Evolutionary conservation across 805 yeast genomes (phyloP), one percentile per base, ranked within the genome.

Genomic region (Lipomyces japonicus): DNA sequence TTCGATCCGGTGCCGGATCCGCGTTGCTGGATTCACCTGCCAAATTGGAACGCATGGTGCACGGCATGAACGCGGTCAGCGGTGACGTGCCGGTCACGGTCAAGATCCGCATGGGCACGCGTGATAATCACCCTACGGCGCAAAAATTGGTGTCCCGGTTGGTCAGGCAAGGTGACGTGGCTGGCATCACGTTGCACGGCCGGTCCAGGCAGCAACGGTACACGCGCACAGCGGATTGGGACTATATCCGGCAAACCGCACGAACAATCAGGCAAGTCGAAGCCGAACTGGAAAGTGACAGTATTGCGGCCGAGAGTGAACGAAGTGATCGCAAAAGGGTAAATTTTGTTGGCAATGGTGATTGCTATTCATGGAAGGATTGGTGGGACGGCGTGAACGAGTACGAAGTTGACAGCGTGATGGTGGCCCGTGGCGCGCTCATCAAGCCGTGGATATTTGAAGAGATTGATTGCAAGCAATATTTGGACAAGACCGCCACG

Each of bases 361-460:
- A 93, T 66, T 79, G 88, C 41, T 90, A 75, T 71, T 83, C 87
- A 18, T 80, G 77, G 71, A 85, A 85, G 62, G 97, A 93, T 65
- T 93, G 96, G 95, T 78, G 87, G 67, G 75, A 73, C 30, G 89
- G 84, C 9, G 73, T 82, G 37, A 71, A 71, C 16, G 77, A 80
- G 42, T 78, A 78, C 26, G 84, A 85, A 21, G 81, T 91, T 50
- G 98, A 93, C 70, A 81, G 93, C 26, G 95, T 89, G 16, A 93
- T 95, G 97, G 87, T 93, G 47, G 98, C 97, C 2, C 78, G 99
- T 63, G 98, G 97, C 48, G 97, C 97, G 1, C 76, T 93, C 58
- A 90, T 93, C 66, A 93, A 93, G 70, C 99, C 99, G 31, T 93
- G 99, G 99, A 86, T 93, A 44, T 93, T 91, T 61, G 97, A 93